Evolutionary conservation across 2,329 filamentous ascomycete species (phyloP), one percentile per base, ranked within the genome.

Genomic region (Falciphora oryzae): DNA sequence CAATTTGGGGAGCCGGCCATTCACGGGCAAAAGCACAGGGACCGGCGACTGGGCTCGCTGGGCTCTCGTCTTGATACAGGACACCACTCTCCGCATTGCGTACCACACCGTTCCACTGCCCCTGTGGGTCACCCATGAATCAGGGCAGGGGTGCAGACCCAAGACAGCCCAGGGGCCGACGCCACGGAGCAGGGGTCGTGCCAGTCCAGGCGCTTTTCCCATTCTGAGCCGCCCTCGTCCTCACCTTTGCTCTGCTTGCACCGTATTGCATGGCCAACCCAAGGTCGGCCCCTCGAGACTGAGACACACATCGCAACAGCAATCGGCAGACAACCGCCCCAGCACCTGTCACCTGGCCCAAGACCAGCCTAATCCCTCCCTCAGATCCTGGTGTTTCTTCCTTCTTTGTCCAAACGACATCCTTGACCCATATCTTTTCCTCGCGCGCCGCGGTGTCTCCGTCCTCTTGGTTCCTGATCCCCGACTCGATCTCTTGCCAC

Each of bases 301-400:
- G 75, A 78, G 74, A 78, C 76, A 74, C 72, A 71, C 74, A 70
- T 73, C 74, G 76, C 75, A 75, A 76, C 76, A 75, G 68, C 72
- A 71, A 28, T 58, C 25, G 27, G 57, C 57, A 58, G 27, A 58
- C 57, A 58, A 29, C n/a, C 29, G 29, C 27, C 50, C 57, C 18
- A 58, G 13, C 57, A 22, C 57, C 57, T 28, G 57, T 58, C 57
- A 58, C n/a, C 57, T 58, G 57, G 57, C 29, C 27, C 29, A 2
- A 58, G 22, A 58, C 57, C 62, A 50, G 61, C 65, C 35, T 63
- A 59, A 67, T 65, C 64, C 67, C 65, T 66, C 64, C 64, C 69
- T 70, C 70, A 65, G 70, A 70, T 69, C 70, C 61, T 63, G n/a
- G 25, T 63, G 65, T 68, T 69, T 14, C 31, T 57, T 44, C 38